Evolutionary conservation across 805 yeast genomes (phyloP), one percentile per base, ranked within the genome.

Genomic region (Candida awuae): DNA sequence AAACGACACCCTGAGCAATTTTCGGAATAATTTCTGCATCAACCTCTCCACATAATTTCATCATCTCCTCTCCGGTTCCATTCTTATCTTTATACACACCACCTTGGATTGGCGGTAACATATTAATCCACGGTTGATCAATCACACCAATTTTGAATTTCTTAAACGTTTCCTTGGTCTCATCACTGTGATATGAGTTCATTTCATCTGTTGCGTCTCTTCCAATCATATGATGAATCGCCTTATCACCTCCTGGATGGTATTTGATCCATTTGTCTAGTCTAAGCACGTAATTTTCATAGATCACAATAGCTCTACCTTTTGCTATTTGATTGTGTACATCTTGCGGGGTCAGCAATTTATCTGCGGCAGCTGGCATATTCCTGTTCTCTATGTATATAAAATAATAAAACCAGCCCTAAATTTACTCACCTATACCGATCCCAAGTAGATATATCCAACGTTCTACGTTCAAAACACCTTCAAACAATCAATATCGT

Each of bases 231-330:
- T 87, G 96, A 50, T 66, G 67, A 6, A 87, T 78, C 2, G 94
- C 88, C 52, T 76, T 82, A 43, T 80, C 88, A 5, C 96, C 95
- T 13, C 96, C 96, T 0, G 96, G 96, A 58, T 86, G 96, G 36
- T 51, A 66, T 19, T 65, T 66, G 26, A 86, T 58, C 95, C 95
- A 86, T 8, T 60, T 46, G 39, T 85, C 78, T 42, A 87, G 63
- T 47, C 76, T 72, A 30, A 86, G 63, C 5, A 82, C 94, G 16
- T 61, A 43, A 33, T 69, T 62, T 27, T 78, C 65, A 53, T 75
- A 80, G 4, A 86, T 79, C 29, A 85, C 84, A 21, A 86, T 70
- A 18, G 76, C 71, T 43, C 78, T 73, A 3, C 95, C 95, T 5
- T 60, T 60, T 2, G 82, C 73, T 17, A 86, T 84, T 31, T 74